These are phyloP conservation scores for Phytophthora tubulina DNA, from an alignment of 352 stramenopile species.

Conservation along the genomic window DNA sequence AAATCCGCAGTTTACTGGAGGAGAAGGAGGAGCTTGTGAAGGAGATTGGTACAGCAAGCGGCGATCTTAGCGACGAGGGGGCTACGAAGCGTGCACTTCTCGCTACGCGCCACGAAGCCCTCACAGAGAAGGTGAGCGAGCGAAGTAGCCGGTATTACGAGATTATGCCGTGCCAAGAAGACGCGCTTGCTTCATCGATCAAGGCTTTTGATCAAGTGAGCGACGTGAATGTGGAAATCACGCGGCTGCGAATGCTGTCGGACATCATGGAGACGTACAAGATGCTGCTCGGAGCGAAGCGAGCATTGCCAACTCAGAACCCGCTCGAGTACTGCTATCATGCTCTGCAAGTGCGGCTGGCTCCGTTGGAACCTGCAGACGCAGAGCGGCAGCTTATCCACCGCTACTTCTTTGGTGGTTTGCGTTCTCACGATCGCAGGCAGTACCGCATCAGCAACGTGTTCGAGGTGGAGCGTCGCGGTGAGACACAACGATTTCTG, in stretches of 20 bases:
- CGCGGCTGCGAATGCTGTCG: slow-evolving; percentile 62
- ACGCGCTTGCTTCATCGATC: slow-evolving; percentile 65
- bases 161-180: slow-evolving; percentile 79
- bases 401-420: slow-evolving; percentile 71
- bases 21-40: slow-evolving; percentile 59
- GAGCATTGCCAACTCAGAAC: slow-evolving; percentile 36
- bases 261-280: slow-evolving; percentile 86
- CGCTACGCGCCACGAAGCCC: slow-evolving; percentile 53
- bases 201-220: slow-evolving; percentile 63
- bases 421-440: slow-evolving; percentile 35
- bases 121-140: slow-evolving; percentile 78
- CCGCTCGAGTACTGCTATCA: slow-evolving; percentile 87
- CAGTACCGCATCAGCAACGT: slow-evolving; percentile 71
- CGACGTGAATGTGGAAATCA: slow-evolving; percentile 78
- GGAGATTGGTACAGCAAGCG: slow-evolving; percentile 57
- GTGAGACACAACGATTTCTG: slow-evolving; percentile 62
- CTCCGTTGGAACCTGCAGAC: slow-evolving; percentile 38
- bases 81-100: slow-evolving; percentile 52
- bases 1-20: slow-evolving; percentile 64
- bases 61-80: slow-evolving; percentile 58
- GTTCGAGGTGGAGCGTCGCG: slow-evolving; percentile 70
- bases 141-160: slow-evolving; percentile 84
- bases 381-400: slow-evolving; percentile 60
- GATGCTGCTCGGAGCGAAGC: slow-evolving; percentile 75
- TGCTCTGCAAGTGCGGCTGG: slow-evolving; percentile 70